Evolutionary conservation across 2,329 filamentous ascomycete genomes (phyloP), one percentile per base, ranked within the genome.

Genomic region (Stachybotrys chartarum): DNA sequence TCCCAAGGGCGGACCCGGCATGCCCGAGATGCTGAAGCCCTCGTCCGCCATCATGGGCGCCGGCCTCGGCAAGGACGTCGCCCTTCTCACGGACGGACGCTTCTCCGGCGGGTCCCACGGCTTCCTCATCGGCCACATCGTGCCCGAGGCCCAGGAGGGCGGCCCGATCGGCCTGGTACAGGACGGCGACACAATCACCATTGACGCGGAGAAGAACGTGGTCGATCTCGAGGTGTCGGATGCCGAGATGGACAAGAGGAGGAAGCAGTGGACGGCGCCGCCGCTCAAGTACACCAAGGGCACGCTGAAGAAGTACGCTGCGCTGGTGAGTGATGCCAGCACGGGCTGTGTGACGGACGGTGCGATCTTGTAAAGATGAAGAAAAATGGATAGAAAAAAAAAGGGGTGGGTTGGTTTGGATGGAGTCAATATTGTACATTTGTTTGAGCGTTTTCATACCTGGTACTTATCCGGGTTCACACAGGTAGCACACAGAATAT

Each of bases 21-120:
- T 97, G 87, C 92, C 91, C 35, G 92, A 97, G 75, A 93, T 96
- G 79, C 78, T 97, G 59, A 96, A 96, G 78, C 90, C 92, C n/a
- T 89, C 84, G 54, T 91, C 90, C 0, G 90, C 91, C 52, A 88
- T 97, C 66, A 96, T 96, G 90, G 92, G 92, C 54, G 90, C 91
- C 6, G 88, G 88, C 44, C 81, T 97, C 48, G 86, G 86, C 62
- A 80, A 88, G 64, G 86, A 90, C 62, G 85, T 90, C 14, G 87
- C 87, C 1, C 81, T 91, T 50, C 78, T 91, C 58, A 90, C 87
- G 2, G 87, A 91, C 64, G 85, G 85, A 0, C 83, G 88, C 45
- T 92, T 91, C 78, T 88, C 84, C 8, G 91, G 91, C 56, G 91
- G 89, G 53, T 88, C 83, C 58, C 90, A 94, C 79, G 90, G 90